These are phyloP conservation scores for Caloboletus inedulis DNA, from an alignment of 1,284 basidiomycete species.

Conservation along the genomic window DNA sequence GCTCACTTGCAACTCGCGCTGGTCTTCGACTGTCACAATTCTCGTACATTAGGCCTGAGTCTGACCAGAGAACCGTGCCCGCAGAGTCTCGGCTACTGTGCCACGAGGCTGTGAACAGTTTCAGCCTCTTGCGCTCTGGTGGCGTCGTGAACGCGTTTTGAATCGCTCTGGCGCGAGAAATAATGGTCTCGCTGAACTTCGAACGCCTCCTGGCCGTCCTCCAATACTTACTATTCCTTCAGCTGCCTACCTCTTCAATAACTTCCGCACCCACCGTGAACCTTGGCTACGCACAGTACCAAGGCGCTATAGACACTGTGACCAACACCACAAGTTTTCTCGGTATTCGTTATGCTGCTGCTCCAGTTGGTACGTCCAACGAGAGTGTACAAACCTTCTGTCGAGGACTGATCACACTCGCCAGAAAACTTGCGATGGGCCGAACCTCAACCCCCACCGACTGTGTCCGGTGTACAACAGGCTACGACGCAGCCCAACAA, in stretches of 20 bases:
- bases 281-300: slow-evolving; percentile 35
- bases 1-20: no score
- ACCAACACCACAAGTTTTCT: slow-evolving; percentile 30
- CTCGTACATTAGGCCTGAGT: no score
- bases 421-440: slow-evolving; percentile 25
- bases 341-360: slow-evolving; percentile 31
- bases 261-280: slow-evolving; percentile 16
- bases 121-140: no score
- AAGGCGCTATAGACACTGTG: slow-evolving; percentile 24
- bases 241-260: background rate
- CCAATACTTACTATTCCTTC: slow-evolving; percentile 1
- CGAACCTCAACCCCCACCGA: slow-evolving; percentile 24
- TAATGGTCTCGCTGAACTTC: background rate
- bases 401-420: background rate
- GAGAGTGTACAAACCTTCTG: background rate
- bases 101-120: no score
- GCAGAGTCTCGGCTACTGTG: no score
- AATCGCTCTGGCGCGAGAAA: no score
- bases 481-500: slow-evolving; percentile 14
- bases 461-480: slow-evolving; percentile 16
- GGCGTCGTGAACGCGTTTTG: no score
- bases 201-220: background rate
- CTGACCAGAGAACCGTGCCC: no score
- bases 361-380: slow-evolving; percentile 29
- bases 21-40: no score